Base-by-base conservation (phyloP, 345 rosid species). In the Brassica juncea region DNA sequence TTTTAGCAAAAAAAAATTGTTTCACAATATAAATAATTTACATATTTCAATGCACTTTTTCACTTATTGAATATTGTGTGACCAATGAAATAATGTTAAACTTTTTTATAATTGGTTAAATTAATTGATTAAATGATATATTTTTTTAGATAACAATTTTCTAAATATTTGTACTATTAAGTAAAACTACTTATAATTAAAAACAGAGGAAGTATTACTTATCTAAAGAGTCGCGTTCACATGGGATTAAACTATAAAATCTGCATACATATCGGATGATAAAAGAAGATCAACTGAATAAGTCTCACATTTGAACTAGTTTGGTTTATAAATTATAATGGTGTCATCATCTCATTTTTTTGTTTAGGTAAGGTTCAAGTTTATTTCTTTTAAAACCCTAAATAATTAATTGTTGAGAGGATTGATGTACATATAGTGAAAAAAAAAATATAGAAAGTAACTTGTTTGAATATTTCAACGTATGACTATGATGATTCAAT, bases 251-350 rank as follows among this genome's bases (percentile, higher is more conserved):
- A 73, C 57, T 68, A 79, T 30, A 63, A 55, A 59, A 34, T 28
- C 31, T 54, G 73, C 73, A 54, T 31, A 30, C 6, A 25, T 44
- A 19, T 30, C 12, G 15, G 10, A 23, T 11, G 11, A 9, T 15
- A 16, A 16, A 7, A 44, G 21, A 61, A 61, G 42, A 73, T 67
- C 6, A 8, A 25, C 68, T 61, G 71, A 73, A 47, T 5, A 47
- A 61, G 44, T 73, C 78, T 73, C 78, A 25, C 71, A 65, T 68
- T 65, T 68, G 12, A 68, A 15, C 35, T 60, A 47, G 23, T 66
- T 55, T 12, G 6, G 12, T 8, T 35, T 71, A 5, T 1, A 25
- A 7, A 10, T 32, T 21, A 44, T 72, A 73, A 61, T 73, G 74
- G 58, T 32, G 25, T 68, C 74, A 55, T 73, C 74, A 60, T 79